Base-by-base conservation (phyloP, 2,329 filamentous ascomycete genomes). In the Pestalotiopsis sp. region DNA sequence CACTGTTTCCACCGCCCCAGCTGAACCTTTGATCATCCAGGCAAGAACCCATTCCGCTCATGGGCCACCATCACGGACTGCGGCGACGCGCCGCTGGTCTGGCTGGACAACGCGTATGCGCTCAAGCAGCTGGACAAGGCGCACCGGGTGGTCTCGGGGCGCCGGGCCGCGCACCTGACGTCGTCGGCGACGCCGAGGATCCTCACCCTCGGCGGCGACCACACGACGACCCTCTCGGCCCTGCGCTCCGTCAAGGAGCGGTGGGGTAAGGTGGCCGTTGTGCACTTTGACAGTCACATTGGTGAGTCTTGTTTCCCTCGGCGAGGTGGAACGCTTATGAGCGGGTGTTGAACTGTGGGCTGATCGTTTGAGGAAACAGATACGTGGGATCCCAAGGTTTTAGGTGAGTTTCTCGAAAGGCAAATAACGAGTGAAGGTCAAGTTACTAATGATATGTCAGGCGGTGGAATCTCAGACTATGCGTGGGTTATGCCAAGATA, bases 11-110 rank as follows among this genome's bases (percentile, higher is more conserved):
- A 9, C 1, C 30, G 6, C 30, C 7, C 30, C 30, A 35, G 30
- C 30, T 35, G 2, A 38, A 60, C 17, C 11, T 9, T 10, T 52
- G 44, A 52, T 10, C n/a, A 1, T 22, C n/a, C 6, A 79, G 79
- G 74, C n/a, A 78, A 74, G 67, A 94, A 94, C 73, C 89, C 91
- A 0, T 92, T 92, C 76, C 81, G 83, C 30, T 90, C 88, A n/a
- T 94, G 91, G 90, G 90, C 91, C 0, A 88, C 82, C 14, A 84
- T 95, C 60, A 84, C 93, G 48, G 92, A 95, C 80, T 94, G 92
- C 74, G 93, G 93, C 39, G 92, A 95, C 73, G 92, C 93, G 66
- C 91, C 91, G 1, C 83, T 94, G 68, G 93, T 91, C 0, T 92
- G 91, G 11, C 90, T 94, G 70, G 92, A 95, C 79, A 95, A 94